A percentile compares a stretch with the other conserved stretches of the same genome.
Conservation (phyloP, 805 yeast species). For the Barnettozyma salicaria region DNA sequence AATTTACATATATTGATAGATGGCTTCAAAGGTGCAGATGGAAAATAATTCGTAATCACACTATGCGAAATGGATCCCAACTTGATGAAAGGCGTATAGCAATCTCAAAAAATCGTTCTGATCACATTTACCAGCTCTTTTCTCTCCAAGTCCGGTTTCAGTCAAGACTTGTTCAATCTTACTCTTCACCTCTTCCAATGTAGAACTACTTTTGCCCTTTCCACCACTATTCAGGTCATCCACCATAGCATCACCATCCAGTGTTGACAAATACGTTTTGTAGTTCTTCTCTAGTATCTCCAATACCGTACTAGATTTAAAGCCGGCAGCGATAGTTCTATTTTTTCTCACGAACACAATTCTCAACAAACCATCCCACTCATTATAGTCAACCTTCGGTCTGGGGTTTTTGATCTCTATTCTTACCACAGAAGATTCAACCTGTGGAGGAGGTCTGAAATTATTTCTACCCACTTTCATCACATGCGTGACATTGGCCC, state of each 20-base stretch:
- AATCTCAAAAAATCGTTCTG: slow-evolving; percentile 88
- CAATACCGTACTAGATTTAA: slow-evolving; percentile 73
- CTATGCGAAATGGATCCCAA: slow-evolving; percentile 91
- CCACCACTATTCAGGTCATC: slow-evolving; percentile 31
- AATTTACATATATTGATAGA: background rate
- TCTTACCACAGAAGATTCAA: slow-evolving; percentile 92
- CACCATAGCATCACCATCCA: slow-evolving; percentile 36
- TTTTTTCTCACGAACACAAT: slow-evolving; percentile 91
- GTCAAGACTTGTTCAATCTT: slow-evolving; percentile 68
- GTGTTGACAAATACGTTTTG: slow-evolving; percentile 59
- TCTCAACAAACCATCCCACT: slow-evolving; percentile 95
- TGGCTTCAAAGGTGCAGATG: background rate
- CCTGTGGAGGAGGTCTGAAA: slow-evolving; percentile 98
- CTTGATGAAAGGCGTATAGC: slow-evolving; percentile 91
- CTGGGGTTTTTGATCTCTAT: slow-evolving; percentile 88
- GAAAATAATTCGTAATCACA: slow-evolving; percentile 1
- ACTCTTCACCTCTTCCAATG: slow-evolving; percentile 45
- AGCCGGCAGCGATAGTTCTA: slow-evolving; percentile 88
- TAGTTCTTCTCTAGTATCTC: slow-evolving; percentile 85
- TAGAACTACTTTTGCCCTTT: slow-evolving; percentile 34
- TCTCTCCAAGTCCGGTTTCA: slow-evolving; percentile 76
- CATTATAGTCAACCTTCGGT: slow-evolving; percentile 89
- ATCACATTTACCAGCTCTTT: slow-evolving; percentile 90
- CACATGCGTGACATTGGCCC: slow-evolving; percentile 98
- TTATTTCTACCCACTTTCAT: slow-evolving; percentile 98